These are phyloP conservation scores for Epicoccum nigrum DNA, from an alignment of 2,329 filamentous ascomycete species.

Conservation along the genomic window DNA sequence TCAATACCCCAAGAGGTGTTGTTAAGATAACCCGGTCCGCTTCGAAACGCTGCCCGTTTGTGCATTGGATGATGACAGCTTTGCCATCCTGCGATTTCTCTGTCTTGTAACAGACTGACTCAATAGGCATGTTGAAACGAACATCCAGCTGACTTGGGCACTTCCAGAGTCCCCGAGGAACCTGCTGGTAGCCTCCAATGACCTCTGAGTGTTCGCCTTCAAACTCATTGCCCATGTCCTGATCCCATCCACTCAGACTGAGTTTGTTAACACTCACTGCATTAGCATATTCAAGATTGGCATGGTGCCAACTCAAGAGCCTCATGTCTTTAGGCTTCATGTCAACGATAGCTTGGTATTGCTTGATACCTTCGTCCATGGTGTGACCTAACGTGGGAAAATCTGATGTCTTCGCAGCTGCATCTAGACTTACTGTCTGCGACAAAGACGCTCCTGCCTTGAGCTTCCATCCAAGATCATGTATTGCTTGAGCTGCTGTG, in stretches of 20 bases:
- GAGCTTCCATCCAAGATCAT: slow-evolving; percentile 81
- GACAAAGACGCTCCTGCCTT: slow-evolving; percentile 64
- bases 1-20: slow-evolving; percentile 87
- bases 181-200: slow-evolving; percentile 89
- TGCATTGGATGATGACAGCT: slow-evolving; percentile 62
- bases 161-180: slow-evolving; percentile 84
- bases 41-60: slow-evolving; percentile 75
- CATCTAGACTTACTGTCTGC: slow-evolving; percentile 74
- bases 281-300: slow-evolving; percentile 97
- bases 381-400: slow-evolving; percentile 85
- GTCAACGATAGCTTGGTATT: slow-evolving; percentile 84
- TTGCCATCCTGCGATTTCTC: slow-evolving; percentile 26
- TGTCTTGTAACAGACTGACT: slow-evolving; percentile 68
- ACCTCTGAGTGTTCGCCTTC: slow-evolving; percentile 94
- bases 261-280: slow-evolving; percentile 85
- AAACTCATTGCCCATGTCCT: slow-evolving; percentile 97
- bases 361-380: slow-evolving; percentile 86
- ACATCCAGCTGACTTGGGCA: slow-evolving; percentile 79
- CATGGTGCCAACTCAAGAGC: slow-evolving; percentile 96
- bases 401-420: slow-evolving; percentile 64
- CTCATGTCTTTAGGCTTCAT: slow-evolving; percentile 86
- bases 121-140: slow-evolving; percentile 73
- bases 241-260: slow-evolving; percentile 91
- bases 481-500: slow-evolving; percentile 78
- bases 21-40: slow-evolving; percentile 94